A percentile compares a stretch with the other conserved stretches of the same genome.
Conservation (phyloP, 495 filamentous ascomycete genomes). For the Aspergillus panamensis region DNA sequence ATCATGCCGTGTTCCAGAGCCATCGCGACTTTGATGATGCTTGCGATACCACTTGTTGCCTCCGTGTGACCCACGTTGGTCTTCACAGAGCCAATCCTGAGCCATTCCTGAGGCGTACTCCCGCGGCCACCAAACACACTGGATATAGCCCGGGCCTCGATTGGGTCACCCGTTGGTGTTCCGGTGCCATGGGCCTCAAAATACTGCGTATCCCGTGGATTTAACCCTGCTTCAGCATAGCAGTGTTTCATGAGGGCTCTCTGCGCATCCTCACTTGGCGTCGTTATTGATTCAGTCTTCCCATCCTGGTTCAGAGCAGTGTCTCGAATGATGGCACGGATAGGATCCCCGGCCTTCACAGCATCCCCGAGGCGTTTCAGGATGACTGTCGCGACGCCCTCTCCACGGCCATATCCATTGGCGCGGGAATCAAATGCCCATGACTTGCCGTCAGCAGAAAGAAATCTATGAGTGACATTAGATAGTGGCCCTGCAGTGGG, state of each 20-base stretch:
- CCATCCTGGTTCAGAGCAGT: slow-evolving; percentile 47
- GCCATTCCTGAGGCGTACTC: neutral
- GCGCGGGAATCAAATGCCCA: slow-evolving; percentile 30
- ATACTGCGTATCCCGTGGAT: slow-evolving; percentile 18
- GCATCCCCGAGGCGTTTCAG: slow-evolving; percentile 33
- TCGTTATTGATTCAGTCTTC: slow-evolving; percentile 21
- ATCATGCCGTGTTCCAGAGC: slow-evolving; percentile 45
- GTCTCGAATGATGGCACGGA: slow-evolving; percentile 35
- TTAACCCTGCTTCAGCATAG: slow-evolving; percentile 28
- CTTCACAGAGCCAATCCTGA: slow-evolving; percentile 41
- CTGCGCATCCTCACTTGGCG: slow-evolving; percentile 22
- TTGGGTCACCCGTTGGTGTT: slow-evolving; percentile 13
- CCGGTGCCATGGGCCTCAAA: slow-evolving; percentile 45
- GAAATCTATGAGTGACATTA: slow-evolving; percentile 23
- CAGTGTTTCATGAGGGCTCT: slow-evolving; percentile 21
- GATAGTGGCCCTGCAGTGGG: slow-evolving; percentile 22
- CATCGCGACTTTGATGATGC: slow-evolving; percentile 50
- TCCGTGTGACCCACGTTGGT: slow-evolving; percentile 44
- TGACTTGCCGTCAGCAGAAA: slow-evolving; percentile 34
- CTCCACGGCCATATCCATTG: slow-evolving; percentile 35
- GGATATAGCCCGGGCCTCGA: slow-evolving; percentile 10
- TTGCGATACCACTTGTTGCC: slow-evolving; percentile 39
- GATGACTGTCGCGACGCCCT: slow-evolving; percentile 31
- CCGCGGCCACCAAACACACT: neutral
- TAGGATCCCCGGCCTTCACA: slow-evolving; percentile 25